Evolutionary conservation across 129 eudicot genomes (phyloP).

Genomic region (Flaveria brownii): DNA sequence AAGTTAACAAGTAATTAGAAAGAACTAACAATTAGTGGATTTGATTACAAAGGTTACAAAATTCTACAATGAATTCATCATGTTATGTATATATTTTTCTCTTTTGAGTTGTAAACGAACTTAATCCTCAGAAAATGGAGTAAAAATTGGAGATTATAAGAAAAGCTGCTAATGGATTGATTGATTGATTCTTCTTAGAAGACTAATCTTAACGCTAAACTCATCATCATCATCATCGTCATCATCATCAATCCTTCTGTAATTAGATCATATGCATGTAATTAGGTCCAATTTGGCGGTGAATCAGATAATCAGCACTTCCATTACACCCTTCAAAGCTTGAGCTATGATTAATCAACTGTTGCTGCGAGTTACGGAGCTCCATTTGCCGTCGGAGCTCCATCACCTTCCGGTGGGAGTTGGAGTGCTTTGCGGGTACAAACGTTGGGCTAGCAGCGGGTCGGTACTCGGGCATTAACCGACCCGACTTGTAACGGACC

Average conservation of each 20-base stretch:
- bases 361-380: conserved; percentile 56
- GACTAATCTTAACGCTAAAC: conserved; percentile 24
- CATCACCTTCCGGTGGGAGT: conserved; percentile 88
- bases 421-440: conserved; percentile 77
- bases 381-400: conserved; percentile 96
- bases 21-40: conserved; percentile 31
- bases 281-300: conserved; percentile 50
- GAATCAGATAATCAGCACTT: conserved; percentile 66
- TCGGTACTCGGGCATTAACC: conserved; percentile 90
- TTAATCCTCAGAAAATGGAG: conserved; percentile 22
- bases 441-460: conserved; percentile 96
- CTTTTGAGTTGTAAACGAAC: neutral
- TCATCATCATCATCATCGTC: neutral
- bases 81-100: conserved; percentile 27
- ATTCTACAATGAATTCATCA: conserved; percentile 49
- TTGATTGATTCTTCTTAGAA: neutral
- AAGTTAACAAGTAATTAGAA: conserved; percentile 4
- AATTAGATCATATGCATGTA: conserved; percentile 61
- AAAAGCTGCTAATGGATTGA: neutral
- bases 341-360: conserved; percentile 41
- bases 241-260: neutral
- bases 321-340: conserved; percentile 45
- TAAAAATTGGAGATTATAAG: neutral
- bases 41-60: conserved; percentile 36
- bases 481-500: conserved; percentile 92